These are phyloP conservation scores for Dictyostelium firmibasis DNA, from an alignment of 78 protist genomes.

Conservation along the genomic window DNA sequence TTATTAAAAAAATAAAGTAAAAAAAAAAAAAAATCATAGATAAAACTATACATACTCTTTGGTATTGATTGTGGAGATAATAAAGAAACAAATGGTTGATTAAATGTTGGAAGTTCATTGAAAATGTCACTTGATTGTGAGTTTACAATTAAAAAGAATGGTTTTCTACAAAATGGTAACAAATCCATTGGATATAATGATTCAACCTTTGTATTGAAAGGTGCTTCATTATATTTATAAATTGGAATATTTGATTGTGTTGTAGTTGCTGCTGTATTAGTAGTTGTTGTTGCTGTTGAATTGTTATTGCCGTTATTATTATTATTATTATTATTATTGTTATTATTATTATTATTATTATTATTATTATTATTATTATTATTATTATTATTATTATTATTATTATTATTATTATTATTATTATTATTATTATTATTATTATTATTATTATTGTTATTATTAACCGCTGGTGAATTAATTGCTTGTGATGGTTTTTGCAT, in stretches of 20 bases:
- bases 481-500: neutral
- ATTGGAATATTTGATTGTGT: neutral
- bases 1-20: neutral
- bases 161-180: conserved; percentile 64
- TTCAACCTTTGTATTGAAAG: conserved; percentile 9
- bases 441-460: neutral
- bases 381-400: neutral
- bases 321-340: neutral
- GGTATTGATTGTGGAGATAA: conserved; percentile 55
- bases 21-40: neutral
- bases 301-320: neutral
- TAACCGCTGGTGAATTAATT: neutral
- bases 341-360: too few relatives aligned
- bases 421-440: neutral
- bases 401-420: neutral
- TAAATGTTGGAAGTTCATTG: conserved; percentile 54
- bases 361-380: neutral
- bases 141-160: conserved; percentile 71
- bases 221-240: conserved; percentile 10
- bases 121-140: conserved; percentile 54
- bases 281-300: neutral
- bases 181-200: conserved; percentile 64
- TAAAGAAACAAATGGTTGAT: conserved; percentile 71
- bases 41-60: conserved; percentile 15
- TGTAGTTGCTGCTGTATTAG: neutral